Percentiles rank a stretch among this genome's conserved stretches.
phyloP scores from a whole-genome alignment of 306 rosid genomes.

The Vigna unguiculata region DNA sequence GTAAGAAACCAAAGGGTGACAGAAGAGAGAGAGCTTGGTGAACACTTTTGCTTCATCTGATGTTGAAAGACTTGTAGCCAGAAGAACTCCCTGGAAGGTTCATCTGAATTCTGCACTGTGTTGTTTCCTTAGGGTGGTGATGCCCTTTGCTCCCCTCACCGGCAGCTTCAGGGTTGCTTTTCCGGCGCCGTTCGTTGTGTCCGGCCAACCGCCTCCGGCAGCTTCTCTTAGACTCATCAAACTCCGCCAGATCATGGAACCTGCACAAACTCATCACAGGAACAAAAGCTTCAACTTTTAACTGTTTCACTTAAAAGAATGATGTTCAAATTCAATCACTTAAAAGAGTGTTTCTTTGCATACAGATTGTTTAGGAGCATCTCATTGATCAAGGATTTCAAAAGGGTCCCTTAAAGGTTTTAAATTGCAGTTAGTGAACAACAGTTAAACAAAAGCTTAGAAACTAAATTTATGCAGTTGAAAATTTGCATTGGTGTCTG shows the following conservation, averaged over 20 bases:
- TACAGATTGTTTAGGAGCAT: neutral
- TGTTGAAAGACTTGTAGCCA: conserved; percentile 65
- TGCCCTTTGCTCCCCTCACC: conserved; percentile 55
- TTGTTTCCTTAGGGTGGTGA: conserved; percentile 53
- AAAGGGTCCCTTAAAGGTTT: neutral
- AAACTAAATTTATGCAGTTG: neutral
- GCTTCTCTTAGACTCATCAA: conserved; percentile 91
- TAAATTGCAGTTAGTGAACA: neutral
- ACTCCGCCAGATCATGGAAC: conserved; percentile 90
- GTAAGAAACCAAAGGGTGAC: conserved; percentile 61
- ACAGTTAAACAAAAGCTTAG: neutral
- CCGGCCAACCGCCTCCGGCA: conserved; percentile 90
- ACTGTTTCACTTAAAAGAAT: neutral
- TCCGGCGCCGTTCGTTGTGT: conserved; percentile 91
- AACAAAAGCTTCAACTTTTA: neutral
- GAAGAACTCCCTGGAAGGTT: conserved; percentile 66
- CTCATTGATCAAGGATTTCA: conserved; percentile 2
- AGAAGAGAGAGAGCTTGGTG: conserved; percentile 89
- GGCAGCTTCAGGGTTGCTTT: conserved; percentile 56
- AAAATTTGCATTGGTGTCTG: too few species aligned
- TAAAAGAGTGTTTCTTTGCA: neutral
- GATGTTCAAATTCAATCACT: conserved; percentile 32
- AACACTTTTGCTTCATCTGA: conserved; percentile 51
- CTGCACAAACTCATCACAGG: conserved; percentile 50
- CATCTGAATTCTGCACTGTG: conserved; percentile 61